A percentile compares a stretch with the other conserved stretches of the same genome.
These are phyloP conservation scores for Herpotrichia juniperi DNA, from an alignment of 2,329 filamentous ascomycete genomes.

Conservation along the genomic window DNA sequence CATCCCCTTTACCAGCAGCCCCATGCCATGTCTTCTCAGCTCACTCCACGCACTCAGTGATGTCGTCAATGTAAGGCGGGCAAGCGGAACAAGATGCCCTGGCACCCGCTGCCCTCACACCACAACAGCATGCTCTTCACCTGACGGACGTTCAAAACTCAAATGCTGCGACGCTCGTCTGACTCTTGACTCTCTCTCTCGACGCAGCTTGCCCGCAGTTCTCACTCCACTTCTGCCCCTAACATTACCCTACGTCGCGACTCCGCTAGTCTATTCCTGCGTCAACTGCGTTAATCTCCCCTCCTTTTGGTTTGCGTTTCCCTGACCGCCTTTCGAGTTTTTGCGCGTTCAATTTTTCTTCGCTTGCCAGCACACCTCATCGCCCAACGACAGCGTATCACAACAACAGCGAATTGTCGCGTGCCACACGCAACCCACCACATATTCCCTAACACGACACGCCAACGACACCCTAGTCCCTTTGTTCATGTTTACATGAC, in stretches of 20 bases:
- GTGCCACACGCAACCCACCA: slow-evolving; percentile 27
- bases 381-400: slow-evolving; percentile 20
- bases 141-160: not conserved
- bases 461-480: slow-evolving; percentile 12
- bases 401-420: slow-evolving; percentile 17
- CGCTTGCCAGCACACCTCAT: slow-evolving; percentile 28
- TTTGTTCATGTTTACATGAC: slow-evolving; percentile 19
- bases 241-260: not conserved
- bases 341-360: slow-evolving; percentile 5
- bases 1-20: not conserved
- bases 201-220: not conserved
- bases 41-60: not conserved
- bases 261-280: not conserved
- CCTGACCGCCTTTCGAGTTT: not conserved
- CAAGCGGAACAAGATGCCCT: not conserved
- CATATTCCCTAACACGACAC: slow-evolving; percentile 3
- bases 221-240: not conserved
- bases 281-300: slow-evolving; percentile 6
- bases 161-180: not conserved
- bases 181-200: too few species aligned
- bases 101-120: not conserved
- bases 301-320: slow-evolving; percentile 7
- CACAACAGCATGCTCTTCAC: not conserved
- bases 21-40: not conserved
- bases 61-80: not conserved